phyloP scores from a whole-genome alignment of 2,329 filamentous ascomycete species.

The Diaporthe nobilis region DNA sequence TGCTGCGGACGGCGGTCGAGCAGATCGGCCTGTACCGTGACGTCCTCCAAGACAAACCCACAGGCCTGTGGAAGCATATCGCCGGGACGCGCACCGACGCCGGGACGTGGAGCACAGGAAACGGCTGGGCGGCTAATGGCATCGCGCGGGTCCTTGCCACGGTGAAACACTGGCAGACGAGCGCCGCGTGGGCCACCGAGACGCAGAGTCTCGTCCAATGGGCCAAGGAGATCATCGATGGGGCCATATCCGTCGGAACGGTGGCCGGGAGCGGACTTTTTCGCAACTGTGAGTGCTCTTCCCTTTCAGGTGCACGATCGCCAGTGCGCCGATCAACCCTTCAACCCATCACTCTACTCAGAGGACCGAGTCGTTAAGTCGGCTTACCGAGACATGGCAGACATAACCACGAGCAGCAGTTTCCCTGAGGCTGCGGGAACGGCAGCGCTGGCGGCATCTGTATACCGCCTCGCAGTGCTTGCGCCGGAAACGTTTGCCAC shows the following conservation, averaged over 20 bases:
- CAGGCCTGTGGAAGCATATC: not conserved
- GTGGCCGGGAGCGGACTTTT: not conserved
- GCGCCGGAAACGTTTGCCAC: not conserved
- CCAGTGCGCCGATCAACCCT: not conserved
- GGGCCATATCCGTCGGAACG: not conserved
- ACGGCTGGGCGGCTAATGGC: not conserved
- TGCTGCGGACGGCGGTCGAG: not conserved
- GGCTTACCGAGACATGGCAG: not conserved
- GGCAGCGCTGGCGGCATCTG: not conserved
- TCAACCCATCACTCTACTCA: too few species aligned
- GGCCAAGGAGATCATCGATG: not conserved
- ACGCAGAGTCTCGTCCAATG: not conserved
- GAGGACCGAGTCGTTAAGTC: not conserved
- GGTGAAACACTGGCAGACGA: slow-evolving; percentile 2
- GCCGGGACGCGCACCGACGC: slow-evolving; percentile 2
- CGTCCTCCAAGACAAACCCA: not conserved
- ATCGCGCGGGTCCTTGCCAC: not conserved
- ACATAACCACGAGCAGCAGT: slow-evolving; percentile 5
- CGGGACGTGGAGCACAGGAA: slow-evolving; percentile 7
- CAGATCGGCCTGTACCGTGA: slow-evolving; percentile 9
- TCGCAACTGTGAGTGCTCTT: not conserved
- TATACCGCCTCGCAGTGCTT: not conserved
- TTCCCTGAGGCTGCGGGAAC: not conserved
- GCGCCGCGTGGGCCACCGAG: not conserved
- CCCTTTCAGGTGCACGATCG: not conserved